Percentiles rank a stretch among this genome's conserved stretches.
These are phyloP conservation scores for Byssochlamys sp. DNA, from an alignment of 2,329 filamentous ascomycete species.

Conservation along the genomic window DNA sequence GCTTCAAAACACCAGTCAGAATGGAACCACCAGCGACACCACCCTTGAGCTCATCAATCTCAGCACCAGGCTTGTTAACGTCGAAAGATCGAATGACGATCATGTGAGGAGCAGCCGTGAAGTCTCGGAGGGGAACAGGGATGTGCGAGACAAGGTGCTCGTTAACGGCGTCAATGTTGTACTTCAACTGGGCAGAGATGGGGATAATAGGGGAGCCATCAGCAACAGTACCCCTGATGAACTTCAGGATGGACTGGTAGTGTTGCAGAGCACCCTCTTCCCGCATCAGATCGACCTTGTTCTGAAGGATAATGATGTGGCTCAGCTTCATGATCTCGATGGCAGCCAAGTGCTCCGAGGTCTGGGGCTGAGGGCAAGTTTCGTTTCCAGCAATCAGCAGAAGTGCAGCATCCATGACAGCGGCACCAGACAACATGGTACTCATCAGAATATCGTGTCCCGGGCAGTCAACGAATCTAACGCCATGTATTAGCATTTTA, in stretches of 20 bases:
- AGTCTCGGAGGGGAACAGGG: constrained; percentile 82
- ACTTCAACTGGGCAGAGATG: constrained; percentile 94
- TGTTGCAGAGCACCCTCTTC: constrained; percentile 89
- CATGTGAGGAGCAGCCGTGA: constrained; percentile 88
- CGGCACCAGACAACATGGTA: constrained; percentile 98
- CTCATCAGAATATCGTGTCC: constrained; percentile 99
- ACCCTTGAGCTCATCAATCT: constrained; percentile 96
- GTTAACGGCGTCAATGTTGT: constrained; percentile 98
- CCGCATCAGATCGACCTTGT: constrained; percentile 98
- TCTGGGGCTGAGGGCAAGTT: constrained; percentile 95
- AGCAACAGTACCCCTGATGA: constrained; percentile 93
- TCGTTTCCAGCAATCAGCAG: constrained; percentile 96
- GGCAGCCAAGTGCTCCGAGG: constrained; percentile 93
- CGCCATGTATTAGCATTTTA: constrained; percentile 15
- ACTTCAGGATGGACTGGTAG: constrained; percentile 95
- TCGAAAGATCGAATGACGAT: constrained; percentile 99
- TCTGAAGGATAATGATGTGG: constrained; percentile 98
- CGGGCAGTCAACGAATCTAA: constrained; percentile 86
- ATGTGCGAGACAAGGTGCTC: constrained; percentile 93
- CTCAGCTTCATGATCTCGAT: constrained; percentile 99
- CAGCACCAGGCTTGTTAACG: constrained; percentile 98
- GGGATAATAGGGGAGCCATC: constrained; percentile 92
- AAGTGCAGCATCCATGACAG: constrained; percentile 97
- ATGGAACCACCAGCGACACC: constrained; percentile 97
- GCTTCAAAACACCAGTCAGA: constrained; percentile 88